Percentiles rank a stretch among this genome's conserved stretches.
Conservation (phyloP, 2,329 filamentous ascomycete species). For the Alternaria ventricosa region DNA sequence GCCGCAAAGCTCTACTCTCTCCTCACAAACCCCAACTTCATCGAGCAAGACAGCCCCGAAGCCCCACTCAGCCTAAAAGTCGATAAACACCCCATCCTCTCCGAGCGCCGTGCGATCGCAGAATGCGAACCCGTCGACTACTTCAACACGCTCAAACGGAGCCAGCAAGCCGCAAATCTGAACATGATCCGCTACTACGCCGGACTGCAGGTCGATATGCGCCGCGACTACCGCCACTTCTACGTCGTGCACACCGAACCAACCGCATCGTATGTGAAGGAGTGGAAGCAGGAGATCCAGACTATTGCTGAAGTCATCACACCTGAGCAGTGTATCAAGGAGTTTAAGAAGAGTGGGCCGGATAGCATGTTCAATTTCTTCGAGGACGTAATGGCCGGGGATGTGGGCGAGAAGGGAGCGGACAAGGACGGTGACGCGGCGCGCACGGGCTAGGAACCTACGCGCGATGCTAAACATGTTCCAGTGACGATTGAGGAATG, state of each 20-base stretch:
- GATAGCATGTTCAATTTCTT: slow-evolving; percentile 38
- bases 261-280: slow-evolving; percentile 8
- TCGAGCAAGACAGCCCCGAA: slow-evolving; percentile 32
- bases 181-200: slow-evolving; percentile 38
- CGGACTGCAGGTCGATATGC: slow-evolving; percentile 26
- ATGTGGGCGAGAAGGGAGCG: not conserved
- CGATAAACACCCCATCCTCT: slow-evolving; percentile 42
- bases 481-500: not conserved
- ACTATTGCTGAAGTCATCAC: slow-evolving; percentile 39
- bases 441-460: not conserved
- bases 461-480: not conserved
- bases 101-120: slow-evolving; percentile 28
- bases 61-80: slow-evolving; percentile 10
- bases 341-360: slow-evolving; percentile 24
- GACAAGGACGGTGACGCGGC: not conserved
- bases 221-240: slow-evolving; percentile 39
- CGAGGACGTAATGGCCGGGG: slow-evolving; percentile 28
- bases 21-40: slow-evolving; percentile 26
- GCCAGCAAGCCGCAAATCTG: slow-evolving; percentile 31
- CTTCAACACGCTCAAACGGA: slow-evolving; percentile 25
- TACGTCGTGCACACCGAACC: slow-evolving; percentile 43
- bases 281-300: slow-evolving; percentile 33
- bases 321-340: slow-evolving; percentile 33
- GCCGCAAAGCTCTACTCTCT: slow-evolving; percentile 34
- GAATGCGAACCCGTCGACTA: slow-evolving; percentile 29